Evolutionary conservation across 306 rosid genomes (phyloP).

Genomic region (Begonia fuchsioides): DNA sequence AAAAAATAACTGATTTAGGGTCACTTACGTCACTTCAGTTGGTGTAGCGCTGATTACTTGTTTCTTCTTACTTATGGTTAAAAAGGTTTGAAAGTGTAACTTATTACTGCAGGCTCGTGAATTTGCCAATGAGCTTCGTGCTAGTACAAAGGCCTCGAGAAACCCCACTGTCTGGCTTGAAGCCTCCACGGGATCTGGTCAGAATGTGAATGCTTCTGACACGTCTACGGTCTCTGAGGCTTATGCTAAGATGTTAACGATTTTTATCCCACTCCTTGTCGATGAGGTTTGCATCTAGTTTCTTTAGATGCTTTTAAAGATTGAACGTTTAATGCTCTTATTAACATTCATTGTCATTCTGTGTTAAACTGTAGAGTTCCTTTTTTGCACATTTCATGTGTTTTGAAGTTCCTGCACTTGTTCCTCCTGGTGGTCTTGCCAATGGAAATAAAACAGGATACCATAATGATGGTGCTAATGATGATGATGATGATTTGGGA

Average conservation of each 20-base stretch:
- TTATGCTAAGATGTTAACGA: conserved; percentile 70
- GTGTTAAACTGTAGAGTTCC: conserved; percentile 60
- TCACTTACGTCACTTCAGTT: too few species aligned
- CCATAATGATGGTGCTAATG: conserved; percentile 21
- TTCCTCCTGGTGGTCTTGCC: conserved; percentile 35
- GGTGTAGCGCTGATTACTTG: too few species aligned
- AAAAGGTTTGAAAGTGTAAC: background rate
- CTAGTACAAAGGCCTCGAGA: conserved; percentile 55
- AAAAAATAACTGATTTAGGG: too few species aligned
- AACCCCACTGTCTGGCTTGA: conserved; percentile 70
- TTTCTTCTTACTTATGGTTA: too few species aligned
- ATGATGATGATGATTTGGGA: conserved; percentile 52
- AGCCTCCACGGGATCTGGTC: conserved; percentile 47
- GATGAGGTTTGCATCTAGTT: too few species aligned
- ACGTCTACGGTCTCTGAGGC: conserved; percentile 72
- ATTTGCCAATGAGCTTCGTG: conserved; percentile 93
- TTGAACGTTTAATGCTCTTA: background rate
- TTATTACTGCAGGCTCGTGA: conserved; percentile 67
- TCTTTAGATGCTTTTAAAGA: background rate
- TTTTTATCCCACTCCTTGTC: conserved; percentile 91
- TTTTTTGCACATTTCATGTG: conserved; percentile 90
- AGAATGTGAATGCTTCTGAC: conserved; percentile 57
- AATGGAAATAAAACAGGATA: conserved; percentile 40
- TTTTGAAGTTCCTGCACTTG: conserved; percentile 70
- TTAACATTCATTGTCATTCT: conserved; percentile 10